phyloP scores from a whole-genome alignment of 805 yeast genomes.

The Pichia scutulata region DNA sequence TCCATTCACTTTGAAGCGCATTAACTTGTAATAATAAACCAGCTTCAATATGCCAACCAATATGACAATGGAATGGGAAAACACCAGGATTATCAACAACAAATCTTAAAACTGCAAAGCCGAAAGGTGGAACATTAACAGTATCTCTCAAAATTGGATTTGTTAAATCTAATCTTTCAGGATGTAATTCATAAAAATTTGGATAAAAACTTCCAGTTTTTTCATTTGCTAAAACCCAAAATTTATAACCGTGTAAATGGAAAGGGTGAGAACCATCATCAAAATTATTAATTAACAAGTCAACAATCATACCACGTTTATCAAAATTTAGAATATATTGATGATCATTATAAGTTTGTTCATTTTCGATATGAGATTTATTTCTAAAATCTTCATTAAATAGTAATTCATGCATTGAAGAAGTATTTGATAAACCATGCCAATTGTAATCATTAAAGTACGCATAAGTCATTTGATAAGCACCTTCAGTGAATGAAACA shows the following conservation, averaged over 20 bases:
- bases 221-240: slow-evolving; percentile 52
- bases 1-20: slow-evolving; percentile 11
- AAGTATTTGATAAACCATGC: slow-evolving; percentile 56
- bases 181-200: slow-evolving; percentile 34
- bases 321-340: slow-evolving; percentile 58
- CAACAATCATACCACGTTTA: slow-evolving; percentile 55
- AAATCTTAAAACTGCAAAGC: slow-evolving; percentile 73
- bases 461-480: slow-evolving; percentile 10
- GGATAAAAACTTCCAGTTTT: slow-evolving; percentile 50
- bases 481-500: slow-evolving; percentile 12
- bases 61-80: slow-evolving; percentile 94
- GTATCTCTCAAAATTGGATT: slow-evolving; percentile 61
- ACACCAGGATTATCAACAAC: slow-evolving; percentile 89
- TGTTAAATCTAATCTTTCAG: slow-evolving; percentile 6
- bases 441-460: slow-evolving; percentile 17
- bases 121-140: slow-evolving; percentile 62
- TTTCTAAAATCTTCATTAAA: slow-evolving; percentile 28
- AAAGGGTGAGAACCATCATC: slow-evolving; percentile 90
- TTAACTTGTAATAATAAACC: slow-evolving; percentile 16
- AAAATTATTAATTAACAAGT: slow-evolving; percentile 66
- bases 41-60: slow-evolving; percentile 77
- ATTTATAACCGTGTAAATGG: slow-evolving; percentile 85
- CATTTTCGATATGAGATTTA: slow-evolving; percentile 59
- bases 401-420: slow-evolving; percentile 80
- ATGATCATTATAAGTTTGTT: slow-evolving; percentile 32